Evolutionary conservation across 2,329 filamentous ascomycete species (phyloP).

Genomic region (Penicillium sp.): DNA sequence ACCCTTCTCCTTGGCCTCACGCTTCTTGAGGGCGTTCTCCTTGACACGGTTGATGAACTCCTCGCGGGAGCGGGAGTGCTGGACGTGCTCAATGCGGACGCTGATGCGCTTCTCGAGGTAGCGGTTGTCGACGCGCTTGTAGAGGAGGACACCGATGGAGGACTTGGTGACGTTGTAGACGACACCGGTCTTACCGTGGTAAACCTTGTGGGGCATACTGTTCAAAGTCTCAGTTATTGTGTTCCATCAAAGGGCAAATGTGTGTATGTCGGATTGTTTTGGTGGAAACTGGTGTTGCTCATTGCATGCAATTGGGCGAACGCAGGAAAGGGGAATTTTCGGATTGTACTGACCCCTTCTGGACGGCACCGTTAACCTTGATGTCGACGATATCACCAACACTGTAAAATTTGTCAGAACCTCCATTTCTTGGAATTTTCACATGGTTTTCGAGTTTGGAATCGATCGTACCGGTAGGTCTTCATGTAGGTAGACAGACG

Average conservation of each 20-base stretch:
- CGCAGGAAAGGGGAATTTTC: conserved; percentile 1
- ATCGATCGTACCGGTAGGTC: conserved; percentile 73
- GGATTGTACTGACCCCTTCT: conserved; percentile 78
- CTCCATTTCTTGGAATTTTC: conserved; percentile 11
- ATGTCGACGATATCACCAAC: conserved; percentile 99
- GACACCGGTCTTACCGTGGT: conserved; percentile 98
- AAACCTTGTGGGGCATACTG: conserved; percentile 98
- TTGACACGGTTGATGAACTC: conserved; percentile 97
- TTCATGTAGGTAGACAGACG: conserved; percentile 89
- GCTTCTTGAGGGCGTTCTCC: conserved; percentile 89
- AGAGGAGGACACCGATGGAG: conserved; percentile 97
- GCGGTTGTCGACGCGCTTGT: conserved; percentile 99
- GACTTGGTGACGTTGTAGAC: conserved; percentile 99
- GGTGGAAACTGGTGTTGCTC: neutral
- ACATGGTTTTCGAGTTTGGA: conserved; percentile 15
- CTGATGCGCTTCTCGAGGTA: conserved; percentile 99
- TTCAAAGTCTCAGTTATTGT: conserved; percentile 22
- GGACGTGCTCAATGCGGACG: conserved; percentile 97
- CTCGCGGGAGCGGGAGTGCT: conserved; percentile 90
- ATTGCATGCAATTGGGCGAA: neutral
- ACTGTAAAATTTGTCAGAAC: conserved; percentile 56
- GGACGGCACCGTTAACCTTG: conserved; percentile 96
- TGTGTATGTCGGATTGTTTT: neutral
- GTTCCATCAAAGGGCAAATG: neutral
- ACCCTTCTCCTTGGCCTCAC: conserved; percentile 88